Base-by-base conservation (phyloP, 345 rosid genomes). In the Nephelium lappaceum region DNA sequence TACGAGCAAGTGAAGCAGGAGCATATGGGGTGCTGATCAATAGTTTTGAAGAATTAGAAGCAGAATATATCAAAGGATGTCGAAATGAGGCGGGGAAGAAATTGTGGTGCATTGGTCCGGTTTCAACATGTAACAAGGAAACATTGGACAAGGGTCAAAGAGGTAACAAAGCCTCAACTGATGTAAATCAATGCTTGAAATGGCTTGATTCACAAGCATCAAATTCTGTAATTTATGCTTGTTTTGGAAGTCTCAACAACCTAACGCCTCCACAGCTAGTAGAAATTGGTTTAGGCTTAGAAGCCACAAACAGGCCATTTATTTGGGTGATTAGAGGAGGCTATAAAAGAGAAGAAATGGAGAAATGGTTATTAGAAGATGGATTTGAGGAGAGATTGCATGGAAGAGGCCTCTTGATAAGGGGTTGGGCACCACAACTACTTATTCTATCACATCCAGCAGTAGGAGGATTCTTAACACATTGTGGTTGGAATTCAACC, bases 91-190 rank as follows among this genome's bases (percentile, higher is more conserved):
- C 23, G 83, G 77, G 0, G 61, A 69, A 16, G 73, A 70, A 0
- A 83, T 86, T 8, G n/a, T 89, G 89, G 89, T 87, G 93, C 73
- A 68, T 90, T 16, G 91, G 91, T n/a, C 91, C 91, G 0, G 84
- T 90, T 47, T 87, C 91, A 6, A 55, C 74, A 1, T 72, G 78
- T 57, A 86, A 83, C 73, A 78, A 64, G 47, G 41, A 63, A 39
- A 57, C 43, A 0, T 53, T 70, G 6, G 89, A 89, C 58, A 84
- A 81, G 81, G 77, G 64, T n/a, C 80, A 87, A 11, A 80, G 91
- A 80, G 89, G 89, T 23, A 71, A 78, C 41, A 77, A 71, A 21
- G n/a, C 80, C 24, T 81, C 85, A 11, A 71, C 41, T 4, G 74
- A 64, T 24, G 73, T 66, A 45, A 41, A 23, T 36, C 23, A 18